phyloP scores from a whole-genome alignment of 305 asterid species.

The Fraxinus velutina region DNA sequence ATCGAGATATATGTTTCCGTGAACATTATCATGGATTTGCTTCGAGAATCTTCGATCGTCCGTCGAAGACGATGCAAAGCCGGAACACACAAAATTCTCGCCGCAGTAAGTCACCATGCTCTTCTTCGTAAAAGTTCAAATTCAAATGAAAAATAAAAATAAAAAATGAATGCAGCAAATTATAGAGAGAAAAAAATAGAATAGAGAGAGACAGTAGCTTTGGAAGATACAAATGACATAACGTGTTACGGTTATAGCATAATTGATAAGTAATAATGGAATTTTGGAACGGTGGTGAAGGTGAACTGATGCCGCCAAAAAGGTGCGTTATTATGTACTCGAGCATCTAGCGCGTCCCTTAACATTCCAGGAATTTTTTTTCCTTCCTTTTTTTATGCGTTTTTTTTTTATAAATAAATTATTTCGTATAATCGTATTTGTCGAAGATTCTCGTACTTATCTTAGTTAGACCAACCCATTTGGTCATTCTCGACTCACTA shows the following conservation, averaged over 20 bases:
- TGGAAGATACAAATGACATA: not conserved
- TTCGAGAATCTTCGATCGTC: slow-evolving; percentile 57
- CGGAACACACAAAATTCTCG: slow-evolving; percentile 20
- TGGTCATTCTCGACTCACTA: not conserved
- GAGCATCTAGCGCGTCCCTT: slow-evolving; percentile 1
- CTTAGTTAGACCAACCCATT: not conserved
- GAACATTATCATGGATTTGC: slow-evolving; percentile 80
- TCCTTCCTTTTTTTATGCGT: not conserved
- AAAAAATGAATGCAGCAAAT: not conserved
- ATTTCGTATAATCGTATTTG: too few relatives aligned
- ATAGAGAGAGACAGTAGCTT: not conserved
- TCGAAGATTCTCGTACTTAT: too few relatives aligned
- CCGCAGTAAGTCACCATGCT: slow-evolving; percentile 40
- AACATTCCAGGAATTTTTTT: not conserved
- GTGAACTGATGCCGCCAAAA: slow-evolving; percentile 48
- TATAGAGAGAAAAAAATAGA: slow-evolving; percentile 18
- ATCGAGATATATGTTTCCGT: slow-evolving; percentile 81
- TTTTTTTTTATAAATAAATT: too few relatives aligned
- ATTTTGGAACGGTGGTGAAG: slow-evolving; percentile 30
- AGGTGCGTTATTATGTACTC: slow-evolving; percentile 11
- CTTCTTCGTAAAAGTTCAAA: slow-evolving; percentile 19
- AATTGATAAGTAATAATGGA: slow-evolving; percentile 7
- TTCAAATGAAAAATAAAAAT: not conserved
- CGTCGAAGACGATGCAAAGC: slow-evolving; percentile 18
- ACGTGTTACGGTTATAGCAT: not conserved